Base-by-base conservation (phyloP, 108 stramenopile genomes). In the Cyclotella baltica region DNA sequence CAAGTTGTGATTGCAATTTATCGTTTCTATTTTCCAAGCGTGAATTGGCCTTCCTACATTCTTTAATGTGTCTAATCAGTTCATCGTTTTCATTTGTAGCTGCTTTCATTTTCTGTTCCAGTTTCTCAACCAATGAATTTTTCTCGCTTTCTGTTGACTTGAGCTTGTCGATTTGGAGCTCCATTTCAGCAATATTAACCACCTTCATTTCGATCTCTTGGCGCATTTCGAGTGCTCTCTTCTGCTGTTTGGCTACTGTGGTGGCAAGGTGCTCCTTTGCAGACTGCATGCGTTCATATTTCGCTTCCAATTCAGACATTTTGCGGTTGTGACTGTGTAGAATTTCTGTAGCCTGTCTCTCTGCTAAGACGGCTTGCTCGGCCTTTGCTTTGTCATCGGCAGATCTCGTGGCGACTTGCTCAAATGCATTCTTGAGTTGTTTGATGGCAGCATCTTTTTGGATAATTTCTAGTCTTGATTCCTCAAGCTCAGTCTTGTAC, bases 361-460 rank as follows among this genome's bases (percentile, higher is more conserved):
- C 82, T 27, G 63, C 70, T 50, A 53, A 34, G 36, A 56, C 22
- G 18, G 71, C 55, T 52, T 72, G 62, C 28, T 83, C 82, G 43
- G 69, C 75, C 47, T 61, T 65, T 18, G 82, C 70, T 55, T 57
- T 72, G 62, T 83, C 82, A 19, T 56, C 40, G 51, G 82, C 75
- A 23, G 75, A 64, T 62, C 62, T 71, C 22, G 0, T 67, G n/a
- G 75, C 75, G 43, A 75, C 75, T 51, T 83, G 64, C 34, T 76
- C 75, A 31, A 55, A 83, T 4, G 75, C 67, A 59, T 23, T 43
- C 70, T 83, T 83, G 35, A 83, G 58, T 40, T 67, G 68, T 46
- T 67, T 50, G 51, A 83, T 76, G n/a, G 75, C 53, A 0, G 64
- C 75, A 35, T 82, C 81, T 66, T 76, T 82, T 50, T 62, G 37